Evolutionary conservation across 805 yeast genomes (phyloP).

Genomic region (Wickerhamomyces bisporus): DNA sequence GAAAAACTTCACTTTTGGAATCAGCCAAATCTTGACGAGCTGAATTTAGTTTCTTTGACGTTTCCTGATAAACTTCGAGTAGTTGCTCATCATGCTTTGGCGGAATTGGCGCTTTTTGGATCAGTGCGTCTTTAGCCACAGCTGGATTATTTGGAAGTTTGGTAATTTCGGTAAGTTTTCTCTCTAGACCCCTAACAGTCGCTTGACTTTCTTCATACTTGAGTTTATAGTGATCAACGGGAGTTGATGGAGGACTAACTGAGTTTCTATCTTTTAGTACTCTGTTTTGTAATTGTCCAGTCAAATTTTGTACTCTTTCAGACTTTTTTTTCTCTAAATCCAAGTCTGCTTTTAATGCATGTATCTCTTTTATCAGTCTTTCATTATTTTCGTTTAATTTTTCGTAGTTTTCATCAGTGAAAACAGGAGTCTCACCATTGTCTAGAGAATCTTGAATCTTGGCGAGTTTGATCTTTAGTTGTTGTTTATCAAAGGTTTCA

Average conservation of each 20-base stretch:
- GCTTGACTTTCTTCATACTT: conserved; percentile 45
- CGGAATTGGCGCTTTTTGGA: background rate
- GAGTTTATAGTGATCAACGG: conserved; percentile 30
- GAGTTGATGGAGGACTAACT: conserved; percentile 19
- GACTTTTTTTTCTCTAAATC: conserved; percentile 48
- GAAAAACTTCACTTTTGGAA: conserved; percentile 37
- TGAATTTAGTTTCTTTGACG: conserved; percentile 37
- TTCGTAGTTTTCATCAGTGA: conserved; percentile 22
- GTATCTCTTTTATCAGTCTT: conserved; percentile 37
- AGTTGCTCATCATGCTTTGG: conserved; percentile 37
- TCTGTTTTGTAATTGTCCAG: conserved; percentile 38
- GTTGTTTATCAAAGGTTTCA: conserved; percentile 56
- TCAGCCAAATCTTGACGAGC: conserved; percentile 39
- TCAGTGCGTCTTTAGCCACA: too few species aligned
- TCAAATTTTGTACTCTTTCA: conserved; percentile 45
- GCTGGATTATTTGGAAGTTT: too few species aligned
- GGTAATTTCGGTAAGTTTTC: conserved; percentile 24
- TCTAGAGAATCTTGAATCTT: conserved; percentile 23
- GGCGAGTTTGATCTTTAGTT: conserved; percentile 36
- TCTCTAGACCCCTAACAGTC: conserved; percentile 36
- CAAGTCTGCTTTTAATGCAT: conserved; percentile 41
- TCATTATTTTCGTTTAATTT: conserved; percentile 20
- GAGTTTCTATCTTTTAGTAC: conserved; percentile 21
- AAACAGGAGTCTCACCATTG: conserved; percentile 22
- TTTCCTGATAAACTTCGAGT: conserved; percentile 45